Evolutionary conservation across 495 filamentous ascomycete genomes (phyloP).

Genomic region (Penicillium odoratum): DNA sequence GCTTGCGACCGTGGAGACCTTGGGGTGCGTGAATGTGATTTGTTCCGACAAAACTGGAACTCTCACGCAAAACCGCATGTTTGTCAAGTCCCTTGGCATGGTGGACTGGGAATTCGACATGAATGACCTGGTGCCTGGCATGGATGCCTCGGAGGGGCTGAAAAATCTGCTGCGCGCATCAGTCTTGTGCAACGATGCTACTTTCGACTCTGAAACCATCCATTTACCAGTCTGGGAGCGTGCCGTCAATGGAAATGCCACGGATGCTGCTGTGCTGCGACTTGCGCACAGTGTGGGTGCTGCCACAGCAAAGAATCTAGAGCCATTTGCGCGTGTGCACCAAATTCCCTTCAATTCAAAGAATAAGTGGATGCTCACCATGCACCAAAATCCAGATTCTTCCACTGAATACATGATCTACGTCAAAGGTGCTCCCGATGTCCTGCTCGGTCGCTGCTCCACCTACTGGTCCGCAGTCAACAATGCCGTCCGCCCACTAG

Average conservation of each 20-base stretch:
- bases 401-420: constrained; percentile 27
- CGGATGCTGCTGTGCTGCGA: constrained; percentile 68
- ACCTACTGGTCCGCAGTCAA: constrained; percentile 42
- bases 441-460: constrained; percentile 45
- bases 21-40: constrained; percentile 68
- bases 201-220: constrained; percentile 62
- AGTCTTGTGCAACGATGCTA: constrained; percentile 65
- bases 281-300: constrained; percentile 62
- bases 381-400: constrained; percentile 23
- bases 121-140: constrained; percentile 19
- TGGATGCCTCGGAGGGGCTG: constrained; percentile 19
- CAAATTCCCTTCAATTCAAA: constrained; percentile 75
- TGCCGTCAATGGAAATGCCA: constrained; percentile 68
- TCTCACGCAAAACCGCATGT: constrained; percentile 58
- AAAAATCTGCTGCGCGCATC: constrained; percentile 30
- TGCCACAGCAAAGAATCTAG: constrained; percentile 41
- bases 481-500: constrained; percentile 34
- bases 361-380: constrained; percentile 62
- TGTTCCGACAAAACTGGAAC: constrained; percentile 77
- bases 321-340: constrained; percentile 56
- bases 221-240: constrained; percentile 53
- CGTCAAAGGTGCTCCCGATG: constrained; percentile 55
- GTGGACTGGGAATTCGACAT: constrained; percentile 32
- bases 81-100: constrained; percentile 42
- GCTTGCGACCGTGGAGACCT: constrained; percentile 69